Base-by-base conservation (phyloP, 2,329 filamentous ascomycete species). In the Tolypocladium album region DNA sequence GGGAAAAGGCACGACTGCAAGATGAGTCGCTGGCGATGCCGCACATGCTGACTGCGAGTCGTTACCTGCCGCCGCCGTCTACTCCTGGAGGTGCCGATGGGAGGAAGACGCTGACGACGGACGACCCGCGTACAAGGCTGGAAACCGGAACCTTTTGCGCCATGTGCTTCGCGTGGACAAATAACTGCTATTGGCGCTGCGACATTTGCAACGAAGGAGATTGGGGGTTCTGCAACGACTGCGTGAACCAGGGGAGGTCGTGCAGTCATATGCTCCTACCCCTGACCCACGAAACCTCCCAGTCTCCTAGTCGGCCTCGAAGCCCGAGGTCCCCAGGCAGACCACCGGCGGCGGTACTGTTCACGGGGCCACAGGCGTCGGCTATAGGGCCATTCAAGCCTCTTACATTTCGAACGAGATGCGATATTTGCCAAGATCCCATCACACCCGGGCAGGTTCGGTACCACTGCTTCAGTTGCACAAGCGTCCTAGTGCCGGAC, bases 211-310 rank as follows among this genome's bases (percentile, higher is more conserved):
- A 96, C 67, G 86, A 94, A 63, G 93, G 91, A 6, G 92, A 95
- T 69, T 97, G 92, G 92, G 93, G 93, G 0, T 97, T 90, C 70
- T 97, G 93, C 74, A 91, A 92, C 67, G 77, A 81, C 62, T 97
- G 93, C 65, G 90, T 96, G 38, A 92, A 93, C 61, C 86, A 88
- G 71, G 92, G 90, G 20, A 81, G 82, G 61, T 88, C 86, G 61
- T 97, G 93, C 73, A 89, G 87, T 0, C 93, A 97, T 69, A 81
- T 88, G 8, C 79, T 97, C 0, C 77, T 96, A 0, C 90, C 92
- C 0, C 77, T 96, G 53, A 83, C 86, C 0, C 88, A 91, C 65
- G 79, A 83, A 53, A 71, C 76, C 36, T 67, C 71, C 1, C 67
- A 72, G 11, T 65, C 70, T 64, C 61, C 63, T 3, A 58, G 70